phyloP scores from a whole-genome alignment of 768 basidiomycete species.

The Xerocomellus amylosporus region DNA sequence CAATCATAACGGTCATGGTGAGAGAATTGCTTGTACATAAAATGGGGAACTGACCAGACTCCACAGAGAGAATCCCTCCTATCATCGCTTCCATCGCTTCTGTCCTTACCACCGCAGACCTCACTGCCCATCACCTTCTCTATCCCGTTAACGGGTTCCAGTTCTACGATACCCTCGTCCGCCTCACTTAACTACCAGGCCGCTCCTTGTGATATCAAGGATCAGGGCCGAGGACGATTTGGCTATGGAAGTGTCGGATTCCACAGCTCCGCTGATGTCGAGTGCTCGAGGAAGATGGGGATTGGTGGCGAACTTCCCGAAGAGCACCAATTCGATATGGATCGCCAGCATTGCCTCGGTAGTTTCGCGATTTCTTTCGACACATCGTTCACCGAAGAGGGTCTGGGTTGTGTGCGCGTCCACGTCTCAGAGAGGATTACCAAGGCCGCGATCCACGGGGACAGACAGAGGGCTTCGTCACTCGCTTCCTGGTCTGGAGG shows the following conservation, averaged over 20 bases:
- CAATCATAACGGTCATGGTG: conserved; percentile 73
- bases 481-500: conserved; percentile 28
- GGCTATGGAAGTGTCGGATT: conserved; percentile 38
- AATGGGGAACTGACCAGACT: conserved; percentile 15
- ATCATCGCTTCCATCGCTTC: conserved; percentile 71
- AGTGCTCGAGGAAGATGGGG: conserved; percentile 27
- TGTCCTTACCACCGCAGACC: conserved; percentile 62
- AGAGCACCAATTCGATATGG: conserved; percentile 53
- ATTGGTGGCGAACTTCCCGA: conserved; percentile 35
- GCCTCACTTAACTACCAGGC: conserved; percentile 42
- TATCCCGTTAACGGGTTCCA: conserved; percentile 42
- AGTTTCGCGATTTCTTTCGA: conserved; percentile 75
- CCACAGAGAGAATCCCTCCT: conserved; percentile 62
- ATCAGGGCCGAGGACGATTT: conserved; percentile 54
- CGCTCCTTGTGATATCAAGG: conserved; percentile 45
- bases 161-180: conserved; percentile 39
- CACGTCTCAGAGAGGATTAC: conserved; percentile 50
- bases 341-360: conserved; percentile 45
- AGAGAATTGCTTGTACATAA: conserved; percentile 4
- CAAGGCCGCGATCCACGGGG: conserved; percentile 9
- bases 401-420: conserved; percentile 72
- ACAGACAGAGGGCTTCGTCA: conserved; percentile 18
- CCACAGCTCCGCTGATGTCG: conserved; percentile 45
- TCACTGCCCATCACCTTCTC: conserved; percentile 55
- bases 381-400: conserved; percentile 57